Evolutionary conservation across 192 early-diverging fungal genomes (phyloP).

Genomic region (Ramicandelaber brevisporus): DNA sequence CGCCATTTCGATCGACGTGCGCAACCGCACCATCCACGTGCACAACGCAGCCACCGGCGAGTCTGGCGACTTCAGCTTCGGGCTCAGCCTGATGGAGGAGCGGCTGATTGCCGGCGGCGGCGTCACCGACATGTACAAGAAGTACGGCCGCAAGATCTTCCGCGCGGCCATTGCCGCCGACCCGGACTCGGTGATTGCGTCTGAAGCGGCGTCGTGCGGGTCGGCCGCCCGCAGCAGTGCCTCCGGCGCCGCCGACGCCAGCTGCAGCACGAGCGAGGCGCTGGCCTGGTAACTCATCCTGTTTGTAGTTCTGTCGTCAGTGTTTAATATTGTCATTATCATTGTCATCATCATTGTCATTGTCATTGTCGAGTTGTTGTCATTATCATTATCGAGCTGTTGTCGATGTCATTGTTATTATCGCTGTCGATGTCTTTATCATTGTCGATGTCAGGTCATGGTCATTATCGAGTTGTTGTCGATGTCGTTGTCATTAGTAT

Average conservation of each 20-base stretch:
- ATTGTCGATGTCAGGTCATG: no score
- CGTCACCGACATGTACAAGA: conserved; percentile 57
- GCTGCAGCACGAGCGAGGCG: no score
- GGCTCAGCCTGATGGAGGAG: conserved; percentile 45
- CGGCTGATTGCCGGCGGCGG: conserved; percentile 42
- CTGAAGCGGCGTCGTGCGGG: conserved; percentile 13
- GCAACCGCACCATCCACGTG: conserved; percentile 27
- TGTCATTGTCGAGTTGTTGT: no score
- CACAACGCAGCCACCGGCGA: conserved; percentile 25
- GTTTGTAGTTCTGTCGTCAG: no score
- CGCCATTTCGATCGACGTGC: conserved; percentile 39
- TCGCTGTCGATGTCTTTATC: no score
- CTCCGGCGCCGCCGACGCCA: conserved; percentile 12
- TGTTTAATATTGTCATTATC: no score
- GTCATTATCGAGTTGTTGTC: no score
- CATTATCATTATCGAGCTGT: no score
- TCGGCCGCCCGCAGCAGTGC: conserved; percentile 5
- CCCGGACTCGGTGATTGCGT: conserved; percentile 19
- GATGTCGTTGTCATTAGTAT: no score
- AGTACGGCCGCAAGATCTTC: conserved; percentile 46
- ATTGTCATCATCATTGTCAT: no score
- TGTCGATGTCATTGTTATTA: no score
- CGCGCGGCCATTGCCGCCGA: conserved; percentile 36
- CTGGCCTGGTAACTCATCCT: conserved; percentile 21
- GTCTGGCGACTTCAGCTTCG: conserved; percentile 29